Evolutionary conservation across 345 rosid species (phyloP), one percentile per base, ranked within the genome.

Genomic region (Lumnitzera racemosa): DNA sequence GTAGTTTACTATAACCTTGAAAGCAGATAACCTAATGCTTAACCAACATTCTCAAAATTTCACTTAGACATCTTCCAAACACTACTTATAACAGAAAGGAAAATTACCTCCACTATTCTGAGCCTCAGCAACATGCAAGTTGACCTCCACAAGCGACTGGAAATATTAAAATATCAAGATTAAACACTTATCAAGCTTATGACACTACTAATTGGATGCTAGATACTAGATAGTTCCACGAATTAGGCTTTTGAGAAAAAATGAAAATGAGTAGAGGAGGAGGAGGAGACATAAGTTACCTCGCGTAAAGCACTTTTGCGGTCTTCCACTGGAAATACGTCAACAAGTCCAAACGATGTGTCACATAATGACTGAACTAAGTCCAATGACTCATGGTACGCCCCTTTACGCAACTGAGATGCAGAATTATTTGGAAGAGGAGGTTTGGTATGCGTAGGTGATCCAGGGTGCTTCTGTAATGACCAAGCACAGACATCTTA

Each of bases 241-340:
- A 56, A 74, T 51, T 27, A 55, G 53, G 62, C 51, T 24, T 55
- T 24, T 54, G 55, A n/a, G 31, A 47, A 46, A 51, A 17, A 63
- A 63, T 36, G 15, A 43, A 12, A 16, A 54, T 20, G 20, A 20
- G 20, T 20, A 20, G 20, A 20, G 20, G 20, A 20, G 20, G 20
- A 16, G 63, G 31, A 47, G 49, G 61, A 58, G 55, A 61, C 47
- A 67, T 49, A 55, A 76, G 70, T 65, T 67, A 92, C 98, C 98
- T 94, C 99, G 69, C 84, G 75, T 50, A 94, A 88, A 69, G 96
- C 95, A 79, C 78, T 74, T 77, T 94, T 90, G 59, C 97, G 86
- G 78, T 94, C 99, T 83, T 94, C 99, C 57, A 83, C 84, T 43
- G 97, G 97, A 82, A 95, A 95, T 59, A 95, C 78, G 80, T 95